These are phyloP conservation scores for Penicillium italicum DNA, from an alignment of 2,329 filamentous ascomycete species.

Conservation along the genomic window DNA sequence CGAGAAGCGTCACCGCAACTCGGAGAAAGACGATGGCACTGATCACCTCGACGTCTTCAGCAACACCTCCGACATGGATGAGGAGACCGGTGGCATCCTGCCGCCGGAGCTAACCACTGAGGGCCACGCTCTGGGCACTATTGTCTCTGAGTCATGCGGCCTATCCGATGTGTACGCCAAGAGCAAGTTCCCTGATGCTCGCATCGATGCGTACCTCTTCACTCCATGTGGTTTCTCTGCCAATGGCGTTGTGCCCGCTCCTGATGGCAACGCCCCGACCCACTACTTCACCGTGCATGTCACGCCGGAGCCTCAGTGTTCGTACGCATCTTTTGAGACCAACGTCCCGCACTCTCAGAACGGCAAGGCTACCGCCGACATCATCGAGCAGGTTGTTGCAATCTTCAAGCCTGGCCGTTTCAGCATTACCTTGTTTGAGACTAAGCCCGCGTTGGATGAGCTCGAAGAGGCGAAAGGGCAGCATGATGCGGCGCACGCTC, in stretches of 20 bases:
- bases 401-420: conserved; percentile 99
- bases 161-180: conserved; percentile 84
- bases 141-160: conserved; percentile 86
- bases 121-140: conserved; percentile 86
- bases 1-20: conserved; percentile 71
- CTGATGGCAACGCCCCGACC: conserved; percentile 56
- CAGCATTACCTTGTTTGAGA: conserved; percentile 93
- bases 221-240: conserved; percentile 95
- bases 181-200: conserved; percentile 82
- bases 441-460: conserved; percentile 58
- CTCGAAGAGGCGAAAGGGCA: conserved; percentile 28
- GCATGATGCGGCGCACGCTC: conserved; percentile 40
- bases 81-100: conserved; percentile 50
- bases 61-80: conserved; percentile 63
- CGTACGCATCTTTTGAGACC: conserved; percentile 96
- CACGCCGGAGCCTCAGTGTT: conserved; percentile 94
- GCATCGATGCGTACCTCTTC: conserved; percentile 94
- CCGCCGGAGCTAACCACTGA: conserved; percentile 81
- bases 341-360: conserved; percentile 89
- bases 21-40: conserved; percentile 54
- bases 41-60: conserved; percentile 73
- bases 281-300: conserved; percentile 99
- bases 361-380: conserved; percentile 81
- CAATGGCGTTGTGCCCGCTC: conserved; percentile 87
- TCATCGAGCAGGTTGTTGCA: conserved; percentile 87